Evolutionary conservation across 306 rosid species (phyloP).

Genomic region (Cucurbita maxima): DNA sequence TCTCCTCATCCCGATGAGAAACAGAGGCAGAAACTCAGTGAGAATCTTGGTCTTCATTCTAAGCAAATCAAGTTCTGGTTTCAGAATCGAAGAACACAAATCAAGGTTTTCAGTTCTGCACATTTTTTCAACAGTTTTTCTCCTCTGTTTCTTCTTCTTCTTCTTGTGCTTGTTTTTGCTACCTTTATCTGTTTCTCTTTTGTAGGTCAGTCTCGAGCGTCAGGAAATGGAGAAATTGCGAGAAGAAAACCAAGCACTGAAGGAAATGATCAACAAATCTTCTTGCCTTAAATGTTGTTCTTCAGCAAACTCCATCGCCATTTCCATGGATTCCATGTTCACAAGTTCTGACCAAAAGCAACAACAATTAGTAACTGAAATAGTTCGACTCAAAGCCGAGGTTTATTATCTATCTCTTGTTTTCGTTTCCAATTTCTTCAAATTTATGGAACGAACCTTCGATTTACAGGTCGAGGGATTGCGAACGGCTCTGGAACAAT

Average conservation of each 20-base stretch:
- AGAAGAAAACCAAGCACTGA: slow-evolving; percentile 51
- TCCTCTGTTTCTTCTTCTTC: neutral
- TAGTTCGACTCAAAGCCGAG: slow-evolving; percentile 87
- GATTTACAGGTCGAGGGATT: slow-evolving; percentile 57
- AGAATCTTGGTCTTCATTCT: slow-evolving; percentile 83
- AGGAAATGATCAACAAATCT: slow-evolving; percentile 55
- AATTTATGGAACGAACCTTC: neutral
- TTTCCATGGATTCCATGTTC: slow-evolving; percentile 32
- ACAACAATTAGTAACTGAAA: slow-evolving; percentile 66
- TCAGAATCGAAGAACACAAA: slow-evolving; percentile 94
- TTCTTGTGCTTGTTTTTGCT: neutral
- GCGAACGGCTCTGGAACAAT: slow-evolving; percentile 32
- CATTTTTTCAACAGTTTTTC: neutral
- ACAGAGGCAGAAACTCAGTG: slow-evolving; percentile 89
- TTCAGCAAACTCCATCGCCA: slow-evolving; percentile 35
- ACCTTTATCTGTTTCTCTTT: slow-evolving; percentile 43
- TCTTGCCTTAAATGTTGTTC: slow-evolving; percentile 67
- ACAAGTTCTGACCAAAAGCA: slow-evolving; percentile 79
- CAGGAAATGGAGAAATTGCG: slow-evolving; percentile 81
- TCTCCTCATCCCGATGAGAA: slow-evolving; percentile 99
- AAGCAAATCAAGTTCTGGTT: slow-evolving; percentile 98
- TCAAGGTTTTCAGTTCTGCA: slow-evolving; percentile 30
- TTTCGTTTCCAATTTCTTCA: neutral
- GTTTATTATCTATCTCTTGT: slow-evolving; percentile 6
- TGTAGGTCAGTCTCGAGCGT: slow-evolving; percentile 89